Evolutionary conservation across 1,284 basidiomycete species (phyloP).

Genomic region (Marasmius tenuissimus): DNA sequence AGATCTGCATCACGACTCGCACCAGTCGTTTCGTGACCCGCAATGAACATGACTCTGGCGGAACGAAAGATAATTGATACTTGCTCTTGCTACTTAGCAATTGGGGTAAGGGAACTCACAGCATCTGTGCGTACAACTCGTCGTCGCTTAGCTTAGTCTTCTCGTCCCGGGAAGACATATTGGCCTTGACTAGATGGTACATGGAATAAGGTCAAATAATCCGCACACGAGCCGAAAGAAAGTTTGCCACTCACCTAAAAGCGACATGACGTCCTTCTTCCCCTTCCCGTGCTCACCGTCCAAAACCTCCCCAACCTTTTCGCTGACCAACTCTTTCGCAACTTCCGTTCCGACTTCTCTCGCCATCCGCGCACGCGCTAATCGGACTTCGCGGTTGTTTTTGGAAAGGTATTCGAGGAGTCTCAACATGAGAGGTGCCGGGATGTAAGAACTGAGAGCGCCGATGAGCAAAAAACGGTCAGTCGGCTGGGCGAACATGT

Average conservation of each 20-base stretch:
- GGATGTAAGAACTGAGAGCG: no score
- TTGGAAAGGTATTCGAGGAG: background rate
- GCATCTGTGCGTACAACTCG: constrained; percentile 57
- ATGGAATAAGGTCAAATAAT: no score
- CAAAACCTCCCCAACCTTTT: constrained; percentile 25
- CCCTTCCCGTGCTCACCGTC: no score
- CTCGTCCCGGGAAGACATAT: constrained; percentile 40
- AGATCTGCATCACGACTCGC: no score
- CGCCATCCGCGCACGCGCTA: constrained; percentile 34
- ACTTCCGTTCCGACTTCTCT: constrained; percentile 37
- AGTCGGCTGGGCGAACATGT: no score
- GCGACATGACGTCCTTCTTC: no score
- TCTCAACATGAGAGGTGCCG: constrained; percentile 3
- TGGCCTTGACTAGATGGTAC: constrained; percentile 46
- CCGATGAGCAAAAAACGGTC: no score
- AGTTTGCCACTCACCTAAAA: no score
- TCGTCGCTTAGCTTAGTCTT: constrained; percentile 44
- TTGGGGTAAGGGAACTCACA: constrained; percentile 26
- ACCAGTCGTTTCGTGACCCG: no score
- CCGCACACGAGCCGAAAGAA: constrained; percentile 15
- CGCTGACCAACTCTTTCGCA: constrained; percentile 38
- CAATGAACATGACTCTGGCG: no score
- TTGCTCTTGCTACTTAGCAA: no score
- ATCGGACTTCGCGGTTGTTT: constrained; percentile 29
- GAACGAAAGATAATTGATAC: no score